Percentiles rank a stretch among this genome's conserved stretches.
These are phyloP conservation scores for Suillus bovinus DNA, from an alignment of 768 basidiomycete genomes.

Conservation along the genomic window DNA sequence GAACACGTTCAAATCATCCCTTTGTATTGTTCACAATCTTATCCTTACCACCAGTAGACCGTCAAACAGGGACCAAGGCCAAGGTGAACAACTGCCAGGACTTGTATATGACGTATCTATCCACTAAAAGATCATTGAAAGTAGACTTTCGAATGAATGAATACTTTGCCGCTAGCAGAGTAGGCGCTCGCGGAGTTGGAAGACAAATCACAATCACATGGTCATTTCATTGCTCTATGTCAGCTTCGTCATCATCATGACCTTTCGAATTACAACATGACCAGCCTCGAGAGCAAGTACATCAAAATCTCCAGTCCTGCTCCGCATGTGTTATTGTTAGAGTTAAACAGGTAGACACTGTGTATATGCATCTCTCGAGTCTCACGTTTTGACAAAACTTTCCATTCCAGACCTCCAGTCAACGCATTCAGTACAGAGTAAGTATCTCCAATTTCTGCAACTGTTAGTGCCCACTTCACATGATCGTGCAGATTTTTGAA, in stretches of 20 bases:
- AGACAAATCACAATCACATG: neutral
- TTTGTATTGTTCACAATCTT: neutral
- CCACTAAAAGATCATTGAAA: too few relatives aligned
- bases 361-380: too few relatives aligned
- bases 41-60: neutral
- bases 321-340: conserved; percentile 41
- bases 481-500: conserved; percentile 60
- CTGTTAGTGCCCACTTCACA: neutral
- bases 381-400: neutral
- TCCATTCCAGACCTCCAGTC: conserved; percentile 50
- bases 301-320: conserved; percentile 36
- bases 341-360: conserved; percentile 41
- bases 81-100: neutral
- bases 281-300: conserved; percentile 15
- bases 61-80: neutral
- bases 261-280: neutral
- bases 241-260: too few relatives aligned
- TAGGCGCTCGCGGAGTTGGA: neutral
- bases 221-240: neutral
- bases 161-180: too few relatives aligned
- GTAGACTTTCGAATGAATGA: too few relatives aligned
- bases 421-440: conserved; percentile 65
- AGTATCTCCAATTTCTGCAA: conserved; percentile 6
- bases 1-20: neutral
- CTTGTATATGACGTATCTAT: neutral